These are phyloP conservation scores for Backusella macrospora DNA, from an alignment of 192 early-diverging fungal species.

Conservation along the genomic window DNA sequence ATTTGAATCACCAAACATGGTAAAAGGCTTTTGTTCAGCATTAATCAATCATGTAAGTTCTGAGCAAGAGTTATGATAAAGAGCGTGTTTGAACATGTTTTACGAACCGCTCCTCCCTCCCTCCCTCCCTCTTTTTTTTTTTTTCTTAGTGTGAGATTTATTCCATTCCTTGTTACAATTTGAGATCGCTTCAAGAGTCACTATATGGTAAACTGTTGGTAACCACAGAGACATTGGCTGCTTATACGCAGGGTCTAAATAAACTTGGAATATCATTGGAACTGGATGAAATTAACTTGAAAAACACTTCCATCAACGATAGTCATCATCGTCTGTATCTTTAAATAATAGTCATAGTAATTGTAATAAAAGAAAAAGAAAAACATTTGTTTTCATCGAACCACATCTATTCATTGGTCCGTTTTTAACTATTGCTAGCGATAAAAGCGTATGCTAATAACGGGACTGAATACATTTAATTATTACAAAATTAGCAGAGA, in stretches of 20 bases:
- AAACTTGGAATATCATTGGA: constrained; percentile 1
- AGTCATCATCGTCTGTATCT: constrained; percentile 40
- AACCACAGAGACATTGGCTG: constrained; percentile 28
- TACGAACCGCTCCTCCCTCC: too few relatives aligned
- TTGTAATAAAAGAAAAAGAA: neutral
- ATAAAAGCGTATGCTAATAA: too few relatives aligned
- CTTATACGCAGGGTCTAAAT: constrained; percentile 19
- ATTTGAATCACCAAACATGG: constrained; percentile 36
- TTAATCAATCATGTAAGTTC: constrained; percentile 31
- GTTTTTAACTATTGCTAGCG: too few relatives aligned
- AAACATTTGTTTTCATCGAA: too few relatives aligned
- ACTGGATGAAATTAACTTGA: constrained; percentile 13
- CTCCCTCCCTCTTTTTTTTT: neutral
- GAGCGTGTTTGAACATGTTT: too few relatives aligned
- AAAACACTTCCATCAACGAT: constrained; percentile 21
- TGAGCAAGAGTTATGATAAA: neutral
- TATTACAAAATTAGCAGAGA: too few relatives aligned
- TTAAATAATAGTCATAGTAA: constrained; percentile 5
- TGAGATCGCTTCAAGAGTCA: constrained; percentile 37
- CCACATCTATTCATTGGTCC: too few relatives aligned
- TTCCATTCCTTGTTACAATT: constrained; percentile 30
- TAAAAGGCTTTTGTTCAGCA: constrained; percentile 27
- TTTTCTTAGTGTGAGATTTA: constrained; percentile 31
- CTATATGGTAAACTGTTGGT: constrained; percentile 31
- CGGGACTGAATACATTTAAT: too few relatives aligned